phyloP scores from a whole-genome alignment of 164 flowering plant species.

The Berberis vulgaris region DNA sequence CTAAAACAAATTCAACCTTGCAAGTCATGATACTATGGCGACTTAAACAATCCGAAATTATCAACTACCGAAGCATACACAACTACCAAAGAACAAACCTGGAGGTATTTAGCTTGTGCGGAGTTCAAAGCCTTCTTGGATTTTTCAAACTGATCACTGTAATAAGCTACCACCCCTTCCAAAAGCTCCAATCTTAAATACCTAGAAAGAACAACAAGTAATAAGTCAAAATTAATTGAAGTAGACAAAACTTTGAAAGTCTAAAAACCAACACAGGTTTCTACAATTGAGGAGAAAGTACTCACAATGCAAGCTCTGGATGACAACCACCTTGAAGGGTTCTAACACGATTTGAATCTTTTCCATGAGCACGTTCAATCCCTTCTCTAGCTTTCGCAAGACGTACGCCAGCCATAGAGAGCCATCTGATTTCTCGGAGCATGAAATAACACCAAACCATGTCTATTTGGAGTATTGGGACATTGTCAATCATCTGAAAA shows the following conservation, averaged over 20 bases:
- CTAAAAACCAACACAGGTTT: background rate
- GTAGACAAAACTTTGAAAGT: background rate
- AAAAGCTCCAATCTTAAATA: conserved; percentile 78
- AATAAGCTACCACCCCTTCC: conserved; percentile 92
- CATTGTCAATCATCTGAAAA: conserved; percentile 75
- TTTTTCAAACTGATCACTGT: conserved; percentile 51
- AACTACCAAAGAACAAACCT: conserved; percentile 27
- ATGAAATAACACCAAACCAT: conserved; percentile 97
- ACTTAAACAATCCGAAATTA: background rate
- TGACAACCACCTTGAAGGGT: conserved; percentile 54
- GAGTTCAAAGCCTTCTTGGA: conserved; percentile 41
- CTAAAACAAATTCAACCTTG: no score
- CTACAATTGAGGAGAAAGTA: background rate
- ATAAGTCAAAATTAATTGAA: conserved; percentile 4
- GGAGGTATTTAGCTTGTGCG: conserved; percentile 53
- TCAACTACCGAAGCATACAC: background rate
- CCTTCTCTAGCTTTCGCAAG: conserved; percentile 80
- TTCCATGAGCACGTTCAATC: conserved; percentile 72
- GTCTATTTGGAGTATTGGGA: conserved; percentile 84
- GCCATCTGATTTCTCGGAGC: conserved; percentile 80
- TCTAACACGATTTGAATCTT: conserved; percentile 58
- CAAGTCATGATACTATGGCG: no score
- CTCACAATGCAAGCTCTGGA: conserved; percentile 82
- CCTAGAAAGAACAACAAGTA: conserved; percentile 20
- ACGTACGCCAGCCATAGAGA: conserved; percentile 75